Base-by-base conservation (phyloP, 2,329 filamentous ascomycete genomes). In the Knufia fluminis region DNA sequence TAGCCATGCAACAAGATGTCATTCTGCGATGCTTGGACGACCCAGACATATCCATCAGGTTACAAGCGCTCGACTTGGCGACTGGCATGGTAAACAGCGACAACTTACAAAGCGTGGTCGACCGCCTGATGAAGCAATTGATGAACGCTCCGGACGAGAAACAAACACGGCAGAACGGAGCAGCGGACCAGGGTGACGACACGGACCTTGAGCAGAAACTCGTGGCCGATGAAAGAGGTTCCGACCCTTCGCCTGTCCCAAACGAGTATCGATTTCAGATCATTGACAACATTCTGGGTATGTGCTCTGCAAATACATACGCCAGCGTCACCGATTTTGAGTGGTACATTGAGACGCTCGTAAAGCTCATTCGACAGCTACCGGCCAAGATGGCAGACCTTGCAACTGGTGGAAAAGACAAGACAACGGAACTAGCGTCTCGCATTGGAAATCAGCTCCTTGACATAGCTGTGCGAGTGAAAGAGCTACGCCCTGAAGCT, bases 11-110 rank as follows among this genome's bases (percentile, higher is more conserved):
- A 63, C 88, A 95, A 65, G 91, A 97, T 66, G 91, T 97, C 42
- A 96, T 98, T 55, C 75, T 98, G 64, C 85, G 94, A 61, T 98
- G 92, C 64, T 87, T 98, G 59, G 92, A 97, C 64, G 94, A 94
- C 64, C 76, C 86, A 0, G 92, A 98, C 61, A 92, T 98, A 52
- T 95, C 90, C 3, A 98, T 98, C 61, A 84, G 92, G 53, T 83
- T 94, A 65, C 85, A 94, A 63, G 90, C 92, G 3, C 73, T 98
- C 31, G 89, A 97, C 58, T 75, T 98, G 20, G 90, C 92, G 1
- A 85, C 91, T 47, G 88, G 87, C 31, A 96, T 98, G 88, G 89
- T 97, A 52, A 91, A 83, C 58, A 80, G 78, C 54, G 89, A 94
- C 49, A 96, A 91, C 55, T 67, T 98, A 3, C 78, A 87, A 51